A percentile compares a stretch with the other conserved stretches of the same genome.
phyloP scores from a whole-genome alignment of 306 rosid genomes.

The Lupinus albus region DNA sequence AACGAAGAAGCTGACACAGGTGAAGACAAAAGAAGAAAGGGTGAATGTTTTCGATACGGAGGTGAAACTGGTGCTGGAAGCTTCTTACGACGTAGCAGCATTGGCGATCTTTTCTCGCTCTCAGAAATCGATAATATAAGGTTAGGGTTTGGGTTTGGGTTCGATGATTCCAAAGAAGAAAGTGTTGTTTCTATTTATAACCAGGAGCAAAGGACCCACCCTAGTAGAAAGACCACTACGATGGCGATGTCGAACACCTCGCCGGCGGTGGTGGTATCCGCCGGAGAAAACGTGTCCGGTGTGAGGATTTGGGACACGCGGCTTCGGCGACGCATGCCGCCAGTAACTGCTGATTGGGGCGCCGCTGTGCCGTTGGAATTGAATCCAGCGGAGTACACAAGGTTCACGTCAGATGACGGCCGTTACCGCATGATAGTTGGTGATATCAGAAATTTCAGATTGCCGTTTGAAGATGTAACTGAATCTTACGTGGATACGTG shows the following conservation, averaged over 20 bases:
- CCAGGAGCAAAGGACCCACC: slow-evolving; percentile 36
- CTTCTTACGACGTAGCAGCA: slow-evolving; percentile 49
- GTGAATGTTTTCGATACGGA: slow-evolving; percentile 47
- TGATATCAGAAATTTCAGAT: slow-evolving; percentile 56
- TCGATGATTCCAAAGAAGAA: neutral
- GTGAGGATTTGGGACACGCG: slow-evolving; percentile 72
- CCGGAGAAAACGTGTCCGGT: slow-evolving; percentile 33
- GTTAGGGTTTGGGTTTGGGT: slow-evolving; percentile 28
- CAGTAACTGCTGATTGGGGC: slow-evolving; percentile 63
- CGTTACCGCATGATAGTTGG: slow-evolving; percentile 50
- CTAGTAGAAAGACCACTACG: slow-evolving; percentile 8
- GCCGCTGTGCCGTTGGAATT: slow-evolving; percentile 49
- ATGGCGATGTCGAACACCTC: slow-evolving; percentile 25
- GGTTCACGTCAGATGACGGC: slow-evolving; percentile 54
- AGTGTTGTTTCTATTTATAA: slow-evolving; percentile 42
- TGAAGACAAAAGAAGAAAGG: neutral
- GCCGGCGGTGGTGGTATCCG: slow-evolving; percentile 40
- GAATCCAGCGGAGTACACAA: slow-evolving; percentile 50
- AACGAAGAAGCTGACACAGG: slow-evolving; percentile 16
- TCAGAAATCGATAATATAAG: slow-evolving; percentile 50
- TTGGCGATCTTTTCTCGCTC: slow-evolving; percentile 57
- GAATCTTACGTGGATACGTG: slow-evolving; percentile 46
- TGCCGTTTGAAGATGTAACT: slow-evolving; percentile 51
- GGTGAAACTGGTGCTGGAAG: slow-evolving; percentile 22
- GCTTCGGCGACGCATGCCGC: slow-evolving; percentile 56